phyloP scores from a whole-genome alignment of 2,329 filamentous ascomycete species.

The Berkeleyomyces rouxiae region DNA sequence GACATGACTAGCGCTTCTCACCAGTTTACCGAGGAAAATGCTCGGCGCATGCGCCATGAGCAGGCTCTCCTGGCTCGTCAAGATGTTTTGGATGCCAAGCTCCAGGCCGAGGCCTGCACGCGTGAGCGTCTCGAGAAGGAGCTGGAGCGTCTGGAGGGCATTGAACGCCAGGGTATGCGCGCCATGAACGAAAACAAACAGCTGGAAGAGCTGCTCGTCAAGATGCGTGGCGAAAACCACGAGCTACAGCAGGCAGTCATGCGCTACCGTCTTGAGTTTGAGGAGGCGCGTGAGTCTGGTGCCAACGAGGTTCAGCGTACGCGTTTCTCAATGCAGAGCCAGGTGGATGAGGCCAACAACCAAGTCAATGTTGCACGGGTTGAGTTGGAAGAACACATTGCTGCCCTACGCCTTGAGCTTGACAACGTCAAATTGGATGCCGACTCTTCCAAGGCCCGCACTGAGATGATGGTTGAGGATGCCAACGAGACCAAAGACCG shows the following conservation, averaged over 20 bases:
- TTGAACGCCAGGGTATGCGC: conserved; percentile 48
- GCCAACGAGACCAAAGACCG: conserved; percentile 51
- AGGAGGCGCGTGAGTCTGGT: conserved; percentile 66
- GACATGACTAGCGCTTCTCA: conserved; percentile 68
- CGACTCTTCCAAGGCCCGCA: conserved; percentile 63
- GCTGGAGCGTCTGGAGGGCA: conserved; percentile 46
- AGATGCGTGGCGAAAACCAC: conserved; percentile 49
- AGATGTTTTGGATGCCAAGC: conserved; percentile 59
- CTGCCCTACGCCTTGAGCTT: conserved; percentile 54
- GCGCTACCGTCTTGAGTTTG: conserved; percentile 63
- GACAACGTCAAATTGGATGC: conserved; percentile 64
- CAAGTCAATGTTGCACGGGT: conserved; percentile 71
- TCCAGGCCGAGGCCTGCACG: conserved; percentile 58
- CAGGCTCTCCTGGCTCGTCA: conserved; percentile 63
- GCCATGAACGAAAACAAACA: conserved; percentile 46
- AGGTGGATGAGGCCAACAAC: conserved; percentile 69
- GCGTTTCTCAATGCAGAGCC: conserved; percentile 59
- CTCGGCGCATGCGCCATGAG: conserved; percentile 61
- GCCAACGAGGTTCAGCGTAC: conserved; percentile 68
- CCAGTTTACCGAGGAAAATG: conserved; percentile 70
- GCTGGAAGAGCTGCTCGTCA: conserved; percentile 36
- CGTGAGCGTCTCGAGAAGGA: conserved; percentile 50
- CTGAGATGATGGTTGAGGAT: conserved; percentile 73
- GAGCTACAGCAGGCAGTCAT: conserved; percentile 53
- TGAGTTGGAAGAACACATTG: conserved; percentile 65